Conservation (phyloP, 495 filamentous ascomycete species). For the Penicillium goetzii region DNA sequence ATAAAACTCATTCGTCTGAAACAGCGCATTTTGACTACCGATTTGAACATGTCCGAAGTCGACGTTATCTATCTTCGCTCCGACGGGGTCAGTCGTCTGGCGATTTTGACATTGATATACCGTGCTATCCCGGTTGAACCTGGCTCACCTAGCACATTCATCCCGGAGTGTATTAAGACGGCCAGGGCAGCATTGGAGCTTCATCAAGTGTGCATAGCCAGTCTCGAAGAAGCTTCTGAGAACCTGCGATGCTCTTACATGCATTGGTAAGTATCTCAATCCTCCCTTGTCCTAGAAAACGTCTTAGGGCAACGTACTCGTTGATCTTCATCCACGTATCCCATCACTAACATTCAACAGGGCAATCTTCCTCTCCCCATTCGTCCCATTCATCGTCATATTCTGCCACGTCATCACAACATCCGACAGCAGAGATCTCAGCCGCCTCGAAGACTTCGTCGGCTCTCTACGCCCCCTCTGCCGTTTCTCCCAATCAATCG, state of each 20-base stretch:
- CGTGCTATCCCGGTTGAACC: conserved; percentile 57
- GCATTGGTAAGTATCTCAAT: conserved; percentile 56
- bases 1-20: conserved; percentile 17
- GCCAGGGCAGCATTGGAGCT: conserved; percentile 57
- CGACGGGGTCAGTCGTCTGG: conserved; percentile 59
- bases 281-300: no score
- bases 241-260: conserved; percentile 59
- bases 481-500: conserved; percentile 57
- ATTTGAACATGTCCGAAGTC: conserved; percentile 23
- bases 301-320: background rate
- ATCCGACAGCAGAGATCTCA: conserved; percentile 49
- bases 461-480: conserved; percentile 56
- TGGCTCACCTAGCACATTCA: conserved; percentile 53
- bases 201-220: conserved; percentile 56
- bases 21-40: conserved; percentile 23
- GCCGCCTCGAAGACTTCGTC: conserved; percentile 59
- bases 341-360: conserved; percentile 38
- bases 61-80: conserved; percentile 54
- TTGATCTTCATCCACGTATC: background rate
- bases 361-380: conserved; percentile 67
- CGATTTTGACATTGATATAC: conserved; percentile 62
- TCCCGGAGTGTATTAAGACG: conserved; percentile 61
- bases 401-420: conserved; percentile 69
- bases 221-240: conserved; percentile 49
- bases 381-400: conserved; percentile 70